Base-by-base conservation (phyloP, 2,329 filamentous ascomycete genomes). In the Talaromyces verruculosus region DNA sequence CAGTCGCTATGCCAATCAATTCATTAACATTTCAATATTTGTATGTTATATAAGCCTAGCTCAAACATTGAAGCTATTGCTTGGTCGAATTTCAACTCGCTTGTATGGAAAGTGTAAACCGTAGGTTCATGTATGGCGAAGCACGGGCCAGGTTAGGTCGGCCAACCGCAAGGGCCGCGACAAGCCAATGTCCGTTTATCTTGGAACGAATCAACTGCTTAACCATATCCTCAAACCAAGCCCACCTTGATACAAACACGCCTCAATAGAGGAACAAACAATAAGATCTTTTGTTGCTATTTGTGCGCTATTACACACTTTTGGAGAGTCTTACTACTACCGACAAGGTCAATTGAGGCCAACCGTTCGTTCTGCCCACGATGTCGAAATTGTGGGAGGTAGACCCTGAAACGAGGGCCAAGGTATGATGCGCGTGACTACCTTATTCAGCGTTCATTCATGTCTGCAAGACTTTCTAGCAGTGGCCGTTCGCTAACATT, bases 301-400 rank as follows among this genome's bases (percentile, higher is more conserved):
- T 8, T 3, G 1, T 15, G n/a, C 19, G n/a, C 30, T 22, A 7
- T 33, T 6, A 5, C n/a, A 22, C 33, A 57, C 19, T 3, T 15
- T 11, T 22, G 5, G 19, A 35, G 11, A 57, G n/a, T 5, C 15
- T 5, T 19, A 5, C 33, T 22, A 22, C 10, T 3, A 19, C 35
- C 35, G 28, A 7, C 35, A 41, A 7, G 57, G 35, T 30, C 57
- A 59, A 59, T 59, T 59, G 35, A 28, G 58, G 28, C 55, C 53
- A 10, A 15, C 25, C 58, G 4, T 17, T 33, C 43, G 7, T 60
- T 58, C 59, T 62, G 63, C 63, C 67, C 67, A 68, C 39, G 10
- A 80, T 79, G 78, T 80, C 87, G 75, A 94, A 93, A 81, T 94
- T 97, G 91, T 99, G 95, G 95, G 95, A 99, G 83, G 93, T 99